A percentile compares a stretch with the other conserved stretches of the same genome.
Evolutionary conservation across 305 asterid genomes (phyloP).

Genomic region (Fraxinus platypoda): DNA sequence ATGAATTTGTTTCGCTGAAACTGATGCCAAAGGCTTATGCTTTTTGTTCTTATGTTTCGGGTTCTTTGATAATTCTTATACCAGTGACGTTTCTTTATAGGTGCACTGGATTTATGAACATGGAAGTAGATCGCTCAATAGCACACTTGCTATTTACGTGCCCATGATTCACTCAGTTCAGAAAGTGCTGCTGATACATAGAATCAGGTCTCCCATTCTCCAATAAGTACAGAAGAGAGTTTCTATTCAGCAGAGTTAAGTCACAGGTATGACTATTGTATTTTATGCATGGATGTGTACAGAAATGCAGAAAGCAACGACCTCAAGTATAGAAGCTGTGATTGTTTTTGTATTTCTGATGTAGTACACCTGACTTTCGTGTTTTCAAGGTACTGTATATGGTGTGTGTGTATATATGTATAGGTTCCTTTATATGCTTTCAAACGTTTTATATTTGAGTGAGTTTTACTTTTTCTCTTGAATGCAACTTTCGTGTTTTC

Average conservation of each 20-base stretch:
- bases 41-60: neutral
- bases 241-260: neutral
- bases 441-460: neutral
- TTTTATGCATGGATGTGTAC: neutral
- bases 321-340: neutral
- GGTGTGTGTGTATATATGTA: neutral
- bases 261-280: neutral
- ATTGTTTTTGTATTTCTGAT: constrained; percentile 8
- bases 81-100: constrained; percentile 26
- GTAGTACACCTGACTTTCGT: neutral
- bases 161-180: constrained; percentile 32
- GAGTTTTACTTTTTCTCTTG: neutral
- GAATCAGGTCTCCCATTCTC: constrained; percentile 6
- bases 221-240: constrained; percentile 21
- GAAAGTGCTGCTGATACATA: constrained; percentile 17
- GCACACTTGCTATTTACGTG: constrained; percentile 70
- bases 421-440: neutral
- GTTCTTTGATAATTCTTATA: constrained; percentile 2
- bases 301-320: neutral
- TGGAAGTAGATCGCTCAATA: constrained; percentile 84
- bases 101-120: constrained; percentile 50
- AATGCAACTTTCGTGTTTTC: neutral
- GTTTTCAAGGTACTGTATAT: neutral
- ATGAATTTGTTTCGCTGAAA: constrained; percentile 8
- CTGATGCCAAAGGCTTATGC: neutral